Conservation (phyloP, 768 basidiomycete species). For the Coprinellus micaceus region DNA sequence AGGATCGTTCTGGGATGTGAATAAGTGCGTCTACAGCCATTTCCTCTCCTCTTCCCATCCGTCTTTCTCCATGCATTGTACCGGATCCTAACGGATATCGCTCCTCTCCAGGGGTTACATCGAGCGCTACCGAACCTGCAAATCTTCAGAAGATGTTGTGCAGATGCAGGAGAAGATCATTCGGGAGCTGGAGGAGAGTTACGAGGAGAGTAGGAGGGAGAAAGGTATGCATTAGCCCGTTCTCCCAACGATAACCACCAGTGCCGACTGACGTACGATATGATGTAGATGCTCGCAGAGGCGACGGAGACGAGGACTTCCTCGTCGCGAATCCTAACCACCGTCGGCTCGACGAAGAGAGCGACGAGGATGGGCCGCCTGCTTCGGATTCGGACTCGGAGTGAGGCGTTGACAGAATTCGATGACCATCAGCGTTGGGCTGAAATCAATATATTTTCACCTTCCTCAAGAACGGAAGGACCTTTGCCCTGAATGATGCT, state of each 20-base stretch:
- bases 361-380: not conserved
- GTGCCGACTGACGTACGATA: slow-evolving; percentile 1
- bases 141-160: slow-evolving; percentile 52
- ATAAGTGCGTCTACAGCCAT: slow-evolving; percentile 45
- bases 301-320: slow-evolving; percentile 50
- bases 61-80: not conserved
- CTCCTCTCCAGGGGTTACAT: slow-evolving; percentile 53
- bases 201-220: slow-evolving; percentile 50
- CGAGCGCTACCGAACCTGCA: slow-evolving; percentile 73
- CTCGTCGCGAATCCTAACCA: slow-evolving; percentile 72
- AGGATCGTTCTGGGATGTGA: slow-evolving; percentile 80
- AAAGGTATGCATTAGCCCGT: slow-evolving; percentile 48
- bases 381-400: not conserved
- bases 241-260: too few relatives aligned
- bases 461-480: too few relatives aligned
- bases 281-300: slow-evolving; percentile 16
- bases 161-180: slow-evolving; percentile 67
- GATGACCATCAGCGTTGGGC: too few relatives aligned
- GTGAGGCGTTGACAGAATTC: too few relatives aligned
- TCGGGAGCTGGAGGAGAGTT: slow-evolving; percentile 60
- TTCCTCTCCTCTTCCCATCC: not conserved
- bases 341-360: slow-evolving; percentile 4
- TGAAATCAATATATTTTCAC: too few relatives aligned
- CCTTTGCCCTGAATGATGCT: too few relatives aligned
- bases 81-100: too few relatives aligned